Evolutionary conservation across 192 early-diverging fungal genomes (phyloP), one percentile per base, ranked within the genome.

Genomic region (Lunasporangiospora selenospora): DNA sequence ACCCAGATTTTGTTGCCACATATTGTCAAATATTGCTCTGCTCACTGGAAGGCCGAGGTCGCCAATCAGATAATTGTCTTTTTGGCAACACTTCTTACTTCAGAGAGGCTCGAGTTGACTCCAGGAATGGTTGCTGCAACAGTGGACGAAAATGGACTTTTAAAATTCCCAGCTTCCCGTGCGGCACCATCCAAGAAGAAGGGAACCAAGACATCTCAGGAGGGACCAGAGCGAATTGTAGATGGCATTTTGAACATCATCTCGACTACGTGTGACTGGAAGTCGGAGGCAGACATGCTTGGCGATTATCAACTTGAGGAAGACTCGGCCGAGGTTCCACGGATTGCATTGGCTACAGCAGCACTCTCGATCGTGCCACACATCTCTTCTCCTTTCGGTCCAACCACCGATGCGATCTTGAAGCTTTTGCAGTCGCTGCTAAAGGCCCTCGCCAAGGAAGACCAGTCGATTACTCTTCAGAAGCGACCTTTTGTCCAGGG

Each of bases 1-100:
- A 85, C 85, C 19, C 87, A 89, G 59, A 83, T 94, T 40, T 75
- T 92, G 52, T 70, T 93, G 21, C 91, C 93, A 13, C 81, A 89
- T 53, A 75, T 93, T 39, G 73, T 90, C 27, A 84, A 77, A 48
- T 84, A 78, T 46, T 76, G 71, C 49, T 44, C 82, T 9, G 38
- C 40, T 33, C 71, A 83, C 15, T 81, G 76, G 60, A 50, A 59
- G 1, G 26, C 52, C 7, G 34, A 75, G 43, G 34, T 71, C 9
- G 55, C 64, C 6, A 53, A 54, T 27, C 77, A 82, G 42, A 77
- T 81, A 19, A 77, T 76, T 12, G 50, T 85, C 10, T 82, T 86
- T 44, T 39, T 84, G 38, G 65, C 85, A 3, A 62, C 81, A 27
- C 56, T 86, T 18, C 29, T 84, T 19, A 64, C 75, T 6, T 67